Base-by-base conservation (phyloP, 1,284 basidiomycete species). In the Ceratobasidium papillatum region DNA sequence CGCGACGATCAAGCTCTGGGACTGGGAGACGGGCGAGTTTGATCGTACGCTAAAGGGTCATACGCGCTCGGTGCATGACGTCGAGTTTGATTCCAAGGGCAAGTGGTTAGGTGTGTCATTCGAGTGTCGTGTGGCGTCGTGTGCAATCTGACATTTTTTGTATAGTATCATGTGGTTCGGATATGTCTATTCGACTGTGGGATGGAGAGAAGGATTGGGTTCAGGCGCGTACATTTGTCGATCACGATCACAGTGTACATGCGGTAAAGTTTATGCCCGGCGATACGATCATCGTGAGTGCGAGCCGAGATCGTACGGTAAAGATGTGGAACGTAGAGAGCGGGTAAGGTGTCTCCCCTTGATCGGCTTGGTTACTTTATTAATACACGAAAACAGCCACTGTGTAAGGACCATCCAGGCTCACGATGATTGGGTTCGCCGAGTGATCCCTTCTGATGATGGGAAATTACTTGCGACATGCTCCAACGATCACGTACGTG, bases 1-100 rank as follows among this genome's bases (percentile, higher is more conserved):
- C 80, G 86, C 92, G 45, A 94, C 90, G 1, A 88, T 96, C 79
- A 96, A 96, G 84, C 89, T 97, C 65, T 96, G 95, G 94, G 95
- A 97, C 80, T 97, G 95, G 94, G 95, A 97, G 81, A 93, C 93
- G 47, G 95, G 95, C 32, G 95, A 96, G 78, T 93, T 96, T 79
- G 95, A 97, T 81, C 84, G 93, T 75, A 96, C 95, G 8, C 83
- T 97, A 75, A 97, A 96, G 83, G 94, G 95, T 0, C 95, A 97
- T 84, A 96, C 95, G 45, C 94, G 94, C 80, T 88, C 92, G 22
- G 91, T 97, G 22, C 90, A 90, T 81, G 94, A 96, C 82, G 89
- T 94, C 63, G 93, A 95, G 80, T 97, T 93, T 81, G 94, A 96
- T 81, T 87, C 89, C 76, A 94, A 92, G 82, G 95, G 95, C 30